Percentiles rank a stretch among this genome's conserved stretches.
Evolutionary conservation across 192 early-diverging fungal genomes (phyloP).

Genomic region (Funneliformis mosseae): DNA sequence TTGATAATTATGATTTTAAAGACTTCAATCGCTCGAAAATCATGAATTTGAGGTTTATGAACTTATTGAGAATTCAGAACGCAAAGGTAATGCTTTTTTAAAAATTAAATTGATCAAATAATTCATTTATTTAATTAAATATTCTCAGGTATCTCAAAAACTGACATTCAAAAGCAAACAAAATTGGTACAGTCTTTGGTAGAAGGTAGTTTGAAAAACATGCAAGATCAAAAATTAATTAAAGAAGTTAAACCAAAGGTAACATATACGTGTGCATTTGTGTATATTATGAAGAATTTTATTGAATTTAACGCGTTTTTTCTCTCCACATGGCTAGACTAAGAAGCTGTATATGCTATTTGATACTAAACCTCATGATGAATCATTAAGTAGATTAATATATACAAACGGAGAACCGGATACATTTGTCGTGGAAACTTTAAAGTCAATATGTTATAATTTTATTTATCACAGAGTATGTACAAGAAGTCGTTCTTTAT

Average conservation of each 20-base stretch:
- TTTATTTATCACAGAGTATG: slow-evolving; percentile 18
- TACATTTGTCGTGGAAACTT: slow-evolving; percentile 15
- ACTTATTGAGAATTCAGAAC: slow-evolving; percentile 23
- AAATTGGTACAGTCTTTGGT: slow-evolving; percentile 13
- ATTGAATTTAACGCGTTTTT: background rate
- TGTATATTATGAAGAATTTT: background rate
- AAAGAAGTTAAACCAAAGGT: slow-evolving; percentile 28
- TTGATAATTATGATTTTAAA: background rate
- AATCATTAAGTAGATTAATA: slow-evolving; percentile 23
- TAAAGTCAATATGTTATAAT: slow-evolving; percentile 21
- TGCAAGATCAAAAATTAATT: slow-evolving; percentile 20
- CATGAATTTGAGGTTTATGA: slow-evolving; percentile 16
- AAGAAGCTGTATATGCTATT: slow-evolving; percentile 20
- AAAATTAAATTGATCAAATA: background rate
- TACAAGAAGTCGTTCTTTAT: background rate
- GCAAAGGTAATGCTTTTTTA: background rate
- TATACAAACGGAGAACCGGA: slow-evolving; percentile 18
- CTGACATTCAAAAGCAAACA: slow-evolving; percentile 10
- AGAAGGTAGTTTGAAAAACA: slow-evolving; percentile 4
- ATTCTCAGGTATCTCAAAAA: slow-evolving; percentile 1
- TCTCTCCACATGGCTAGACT: background rate
- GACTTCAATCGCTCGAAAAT: slow-evolving; percentile 10
- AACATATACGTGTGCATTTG: background rate
- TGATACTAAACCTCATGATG: slow-evolving; percentile 20
- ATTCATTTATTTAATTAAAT: background rate